Conservation (phyloP, 345 rosid species). For the Mallotus nudiflorus region DNA sequence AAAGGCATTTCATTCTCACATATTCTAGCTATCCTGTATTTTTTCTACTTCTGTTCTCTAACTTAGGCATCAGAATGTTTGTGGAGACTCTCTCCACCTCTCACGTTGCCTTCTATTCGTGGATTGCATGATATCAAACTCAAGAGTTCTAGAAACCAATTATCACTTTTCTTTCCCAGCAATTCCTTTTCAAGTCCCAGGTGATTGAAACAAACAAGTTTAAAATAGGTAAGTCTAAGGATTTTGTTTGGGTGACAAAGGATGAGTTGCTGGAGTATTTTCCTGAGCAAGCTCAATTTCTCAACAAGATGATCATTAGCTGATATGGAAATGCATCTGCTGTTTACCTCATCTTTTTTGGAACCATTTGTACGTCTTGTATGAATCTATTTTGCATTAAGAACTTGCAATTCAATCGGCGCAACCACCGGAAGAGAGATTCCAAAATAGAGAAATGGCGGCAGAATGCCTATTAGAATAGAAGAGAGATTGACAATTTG, state of each 20-base stretch:
- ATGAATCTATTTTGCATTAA: not conserved
- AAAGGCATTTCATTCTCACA: too few species aligned
- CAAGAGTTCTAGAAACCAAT: too few species aligned
- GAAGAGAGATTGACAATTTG: too few species aligned
- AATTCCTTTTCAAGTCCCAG: slow-evolving; percentile 91
- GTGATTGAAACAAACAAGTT: slow-evolving; percentile 72
- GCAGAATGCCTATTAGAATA: too few species aligned
- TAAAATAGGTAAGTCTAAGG: slow-evolving; percentile 63
- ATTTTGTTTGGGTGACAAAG: slow-evolving; percentile 91
- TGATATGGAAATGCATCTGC: slow-evolving; percentile 31
- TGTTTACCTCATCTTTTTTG: not conserved
- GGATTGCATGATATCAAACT: too few species aligned
- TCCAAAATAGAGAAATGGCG: not conserved
- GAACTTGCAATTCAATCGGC: not conserved
- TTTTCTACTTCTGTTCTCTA: too few species aligned
- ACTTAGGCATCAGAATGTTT: too few species aligned
- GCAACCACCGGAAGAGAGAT: not conserved
- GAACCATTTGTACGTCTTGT: not conserved
- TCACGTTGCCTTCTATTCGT: too few species aligned
- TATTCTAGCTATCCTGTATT: too few species aligned
- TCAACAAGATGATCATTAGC: slow-evolving; percentile 87
- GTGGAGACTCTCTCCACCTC: too few species aligned
- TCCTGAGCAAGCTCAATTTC: slow-evolving; percentile 72
- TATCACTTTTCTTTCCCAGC: slow-evolving; percentile 60
- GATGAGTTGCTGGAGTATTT: slow-evolving; percentile 83